Conservation (phyloP, 2,329 filamentous ascomycete species). For the Fonsecaea multimorphosa region DNA sequence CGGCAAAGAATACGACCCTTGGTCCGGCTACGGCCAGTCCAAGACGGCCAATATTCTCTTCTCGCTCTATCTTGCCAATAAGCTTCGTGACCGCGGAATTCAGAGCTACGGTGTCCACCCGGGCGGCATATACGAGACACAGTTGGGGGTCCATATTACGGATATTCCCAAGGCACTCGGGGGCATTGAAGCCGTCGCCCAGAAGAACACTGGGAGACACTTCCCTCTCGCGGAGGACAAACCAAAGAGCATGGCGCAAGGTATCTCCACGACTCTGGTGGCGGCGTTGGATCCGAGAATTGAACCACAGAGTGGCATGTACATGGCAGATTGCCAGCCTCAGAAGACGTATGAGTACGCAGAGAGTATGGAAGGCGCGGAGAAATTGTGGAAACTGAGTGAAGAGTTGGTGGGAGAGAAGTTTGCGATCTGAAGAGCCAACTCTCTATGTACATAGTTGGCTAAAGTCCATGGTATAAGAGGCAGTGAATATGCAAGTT, state of each 20-base stretch:
- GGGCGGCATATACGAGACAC: constrained; percentile 40
- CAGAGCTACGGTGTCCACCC: constrained; percentile 51
- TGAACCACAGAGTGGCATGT: constrained; percentile 41
- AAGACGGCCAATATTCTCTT: constrained; percentile 55
- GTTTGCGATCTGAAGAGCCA: constrained; percentile 34
- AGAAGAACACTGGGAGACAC: constrained; percentile 30
- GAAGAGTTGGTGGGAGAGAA: constrained; percentile 43
- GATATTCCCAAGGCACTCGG: constrained; percentile 18
- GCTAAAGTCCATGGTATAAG: neutral
- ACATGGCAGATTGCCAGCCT: constrained; percentile 47
- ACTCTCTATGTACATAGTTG: too few relatives aligned
- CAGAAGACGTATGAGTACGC: constrained; percentile 43
- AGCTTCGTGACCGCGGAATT: constrained; percentile 41
- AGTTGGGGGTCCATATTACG: constrained; percentile 17
- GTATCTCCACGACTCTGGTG: constrained; percentile 51
- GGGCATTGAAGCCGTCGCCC: constrained; percentile 19
- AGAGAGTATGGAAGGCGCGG: constrained; percentile 40
- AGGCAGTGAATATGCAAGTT: neutral
- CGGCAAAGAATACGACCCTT: constrained; percentile 44
- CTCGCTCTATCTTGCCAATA: constrained; percentile 47
- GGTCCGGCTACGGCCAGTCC: constrained; percentile 54
- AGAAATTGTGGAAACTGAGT: constrained; percentile 44
- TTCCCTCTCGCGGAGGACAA: constrained; percentile 25
- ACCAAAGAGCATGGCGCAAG: constrained; percentile 50
- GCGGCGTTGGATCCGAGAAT: constrained; percentile 54